Conservation (phyloP, 2,329 filamentous ascomycete genomes). For the Botrytis porri region DNA sequence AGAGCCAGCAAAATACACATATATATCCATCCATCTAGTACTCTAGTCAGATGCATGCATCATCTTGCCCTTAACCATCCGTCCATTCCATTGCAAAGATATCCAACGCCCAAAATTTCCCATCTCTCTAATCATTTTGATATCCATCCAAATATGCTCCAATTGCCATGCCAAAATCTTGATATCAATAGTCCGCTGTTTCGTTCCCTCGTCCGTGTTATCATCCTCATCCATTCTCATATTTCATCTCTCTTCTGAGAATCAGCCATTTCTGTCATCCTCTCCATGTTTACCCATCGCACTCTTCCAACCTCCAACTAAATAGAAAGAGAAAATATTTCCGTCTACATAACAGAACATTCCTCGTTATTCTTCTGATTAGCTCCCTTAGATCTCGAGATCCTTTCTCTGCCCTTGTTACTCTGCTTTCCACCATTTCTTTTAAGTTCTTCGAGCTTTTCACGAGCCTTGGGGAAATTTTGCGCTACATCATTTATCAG, state of each 20-base stretch:
- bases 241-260: background rate
- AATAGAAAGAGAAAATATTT: background rate
- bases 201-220: too few relatives aligned
- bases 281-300: background rate
- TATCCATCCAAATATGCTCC: slow-evolving; percentile 7
- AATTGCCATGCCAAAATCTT: background rate
- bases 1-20: background rate
- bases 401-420: slow-evolving; percentile 71
- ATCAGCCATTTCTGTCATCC: background rate
- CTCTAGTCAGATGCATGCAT: background rate
- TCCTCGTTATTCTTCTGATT: slow-evolving; percentile 86
- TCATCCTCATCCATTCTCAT: slow-evolving; percentile 7
- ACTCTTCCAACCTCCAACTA: background rate
- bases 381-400: slow-evolving; percentile 72
- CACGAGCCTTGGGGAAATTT: slow-evolving; percentile 89
- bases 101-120: slow-evolving; percentile 2
- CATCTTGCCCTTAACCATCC: background rate
- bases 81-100: background rate
- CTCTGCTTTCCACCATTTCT: slow-evolving; percentile 66
- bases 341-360: slow-evolving; percentile 72
- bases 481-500: slow-evolving; percentile 59
- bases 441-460: slow-evolving; percentile 89
- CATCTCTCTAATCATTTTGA: background rate
- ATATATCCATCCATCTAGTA: background rate
- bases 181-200: background rate